Evolutionary conservation across 2,329 filamentous ascomycete species (phyloP), one percentile per base, ranked within the genome.

Genomic region (Phoma sp.): DNA sequence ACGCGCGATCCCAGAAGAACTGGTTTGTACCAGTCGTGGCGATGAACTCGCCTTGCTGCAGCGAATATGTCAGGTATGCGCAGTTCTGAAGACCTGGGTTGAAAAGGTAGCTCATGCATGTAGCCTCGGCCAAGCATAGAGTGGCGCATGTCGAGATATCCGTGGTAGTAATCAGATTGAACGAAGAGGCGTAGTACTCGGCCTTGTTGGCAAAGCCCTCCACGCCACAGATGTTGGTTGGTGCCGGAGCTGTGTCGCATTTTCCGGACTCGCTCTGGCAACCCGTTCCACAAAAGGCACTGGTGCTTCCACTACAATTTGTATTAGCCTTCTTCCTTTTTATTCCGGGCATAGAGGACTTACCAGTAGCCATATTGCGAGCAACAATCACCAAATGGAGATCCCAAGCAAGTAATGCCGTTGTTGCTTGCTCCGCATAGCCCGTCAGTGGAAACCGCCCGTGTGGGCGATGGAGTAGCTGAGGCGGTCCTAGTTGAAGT

Each of bases 251-350:
- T 30, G 18, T 23, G 21, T 50, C 40, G 47, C 57, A 60, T 9
- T 55, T 43, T 33, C 57, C 57, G 10, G 52, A 60, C 12, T 23
- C 51, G 28, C n/a, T 29, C 47, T 60, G 55, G 28, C 69, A 74
- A 7, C 65, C 65, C 10, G 57, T 58, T 21, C 60, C 60, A 42
- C 69, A 72, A 48, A 66, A 55, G 30, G 57, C 67, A 40, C 30
- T 42, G 18, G 12, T 38, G 37, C 30, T 28, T 42, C 53, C 53
- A 47, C 53, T 55, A 7, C 17, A 12, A 11, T 15, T 12, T 3
- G 3, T 34, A 20, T 54, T 14, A 54, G 45, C 39, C 10, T 21
- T 43, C 9, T 10, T 14, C 23, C 2, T 14, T 21, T 2, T 18
- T 36, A 26, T 1, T 20, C 5, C 11, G 5, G 14, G 10, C 9